Conservation (phyloP, 2,329 filamentous ascomycete genomes). For the Metarhizium guizhouense region DNA sequence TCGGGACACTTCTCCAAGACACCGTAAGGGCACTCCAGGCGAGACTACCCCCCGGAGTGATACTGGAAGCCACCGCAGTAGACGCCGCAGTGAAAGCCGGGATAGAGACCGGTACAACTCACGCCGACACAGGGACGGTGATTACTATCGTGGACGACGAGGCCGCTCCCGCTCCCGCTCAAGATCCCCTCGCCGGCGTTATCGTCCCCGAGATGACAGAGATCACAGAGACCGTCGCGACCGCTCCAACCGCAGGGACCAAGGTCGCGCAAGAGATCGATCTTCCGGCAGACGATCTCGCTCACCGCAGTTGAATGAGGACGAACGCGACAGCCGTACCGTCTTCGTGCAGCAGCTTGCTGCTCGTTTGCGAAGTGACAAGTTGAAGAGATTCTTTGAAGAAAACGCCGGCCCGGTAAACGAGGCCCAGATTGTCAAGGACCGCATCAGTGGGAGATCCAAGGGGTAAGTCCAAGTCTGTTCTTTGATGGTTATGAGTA, state of each 20-base stretch:
- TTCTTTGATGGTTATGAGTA: not conserved
- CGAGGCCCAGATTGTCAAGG: conserved; percentile 97
- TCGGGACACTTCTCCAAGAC: conserved; percentile 44
- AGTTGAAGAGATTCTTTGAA: conserved; percentile 91
- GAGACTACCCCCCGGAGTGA: conserved; percentile 65
- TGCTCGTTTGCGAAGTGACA: conserved; percentile 81
- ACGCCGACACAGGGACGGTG: conserved; percentile 65
- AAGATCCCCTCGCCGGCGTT: conserved; percentile 57
- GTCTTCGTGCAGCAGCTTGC: conserved; percentile 98
- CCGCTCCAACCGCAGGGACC: conserved; percentile 35
- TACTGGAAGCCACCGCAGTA: conserved; percentile 71
- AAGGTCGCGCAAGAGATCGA: conserved; percentile 47
- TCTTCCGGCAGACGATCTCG: conserved; percentile 32
- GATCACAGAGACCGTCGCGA: conserved; percentile 42
- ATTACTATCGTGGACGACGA: conserved; percentile 51
- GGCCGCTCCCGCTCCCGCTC: conserved; percentile 59
- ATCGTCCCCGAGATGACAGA: conserved; percentile 46
- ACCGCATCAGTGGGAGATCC: conserved; percentile 89
- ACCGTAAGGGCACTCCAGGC: conserved; percentile 40
- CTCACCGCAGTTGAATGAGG: conserved; percentile 75
- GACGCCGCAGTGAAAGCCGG: conserved; percentile 69
- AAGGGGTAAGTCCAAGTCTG: conserved; percentile 66
- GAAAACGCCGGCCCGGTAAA: conserved; percentile 91
- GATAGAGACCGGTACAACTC: conserved; percentile 67
- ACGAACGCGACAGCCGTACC: conserved; percentile 92